Evolutionary conservation across 2,329 filamentous ascomycete species (phyloP).

Genomic region (Diaporthe batatas): DNA sequence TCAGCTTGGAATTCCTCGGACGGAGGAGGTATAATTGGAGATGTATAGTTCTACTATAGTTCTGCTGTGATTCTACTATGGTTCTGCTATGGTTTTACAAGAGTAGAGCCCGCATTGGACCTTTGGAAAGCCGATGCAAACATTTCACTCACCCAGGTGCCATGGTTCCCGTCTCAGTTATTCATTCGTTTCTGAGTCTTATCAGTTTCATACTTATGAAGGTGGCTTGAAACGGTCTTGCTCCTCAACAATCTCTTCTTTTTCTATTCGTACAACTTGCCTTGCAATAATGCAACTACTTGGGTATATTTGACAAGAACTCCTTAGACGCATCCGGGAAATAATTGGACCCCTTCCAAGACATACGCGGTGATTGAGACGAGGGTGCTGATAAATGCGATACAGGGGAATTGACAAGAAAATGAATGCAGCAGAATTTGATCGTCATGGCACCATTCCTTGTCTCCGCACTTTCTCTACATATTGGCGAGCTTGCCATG

Average conservation of each 20-base stretch:
- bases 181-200: no score
- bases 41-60: no score
- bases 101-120: no score
- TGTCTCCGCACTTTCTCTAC: not conserved
- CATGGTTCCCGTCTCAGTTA: no score
- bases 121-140: no score
- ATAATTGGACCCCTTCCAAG: not conserved
- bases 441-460: not conserved
- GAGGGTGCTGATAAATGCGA: no score
- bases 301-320: not conserved
- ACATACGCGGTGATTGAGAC: not conserved
- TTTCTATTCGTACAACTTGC: not conserved
- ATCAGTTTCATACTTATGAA: not conserved
- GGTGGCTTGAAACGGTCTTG: not conserved
- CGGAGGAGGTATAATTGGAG: not conserved
- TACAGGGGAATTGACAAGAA: no score
- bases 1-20: not conserved
- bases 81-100: no score
- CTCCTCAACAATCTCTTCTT: not conserved
- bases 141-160: no score
- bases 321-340: not conserved
- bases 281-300: not conserved
- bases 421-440: no score
- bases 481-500: conserved; percentile 40
- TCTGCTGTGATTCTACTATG: no score